phyloP scores from a whole-genome alignment of 805 yeast genomes.

The Nakazawaea molendinolei region DNA sequence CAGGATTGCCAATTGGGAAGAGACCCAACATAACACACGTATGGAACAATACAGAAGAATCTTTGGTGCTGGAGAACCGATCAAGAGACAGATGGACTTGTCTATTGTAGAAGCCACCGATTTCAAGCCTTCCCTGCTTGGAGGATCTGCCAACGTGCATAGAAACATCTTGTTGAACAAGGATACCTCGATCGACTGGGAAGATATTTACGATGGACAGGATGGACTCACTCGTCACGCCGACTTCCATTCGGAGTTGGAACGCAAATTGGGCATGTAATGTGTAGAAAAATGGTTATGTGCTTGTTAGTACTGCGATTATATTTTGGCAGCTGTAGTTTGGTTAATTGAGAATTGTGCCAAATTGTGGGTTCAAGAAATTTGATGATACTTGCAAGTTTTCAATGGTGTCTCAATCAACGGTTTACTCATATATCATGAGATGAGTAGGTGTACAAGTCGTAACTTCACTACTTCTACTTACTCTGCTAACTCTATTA shows the following conservation, averaged over 20 bases:
- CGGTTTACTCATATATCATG: too few species aligned
- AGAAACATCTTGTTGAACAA: conserved; percentile 72
- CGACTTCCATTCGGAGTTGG: conserved; percentile 73
- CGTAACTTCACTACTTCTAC: too few species aligned
- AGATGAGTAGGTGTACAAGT: too few species aligned
- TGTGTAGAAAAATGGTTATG: background rate
- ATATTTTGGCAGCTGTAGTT: too few species aligned
- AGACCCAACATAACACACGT: conserved; percentile 59
- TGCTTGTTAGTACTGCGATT: background rate
- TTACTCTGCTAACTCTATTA: too few species aligned
- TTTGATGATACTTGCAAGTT: too few species aligned
- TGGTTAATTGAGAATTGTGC: too few species aligned
- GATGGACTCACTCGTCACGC: conserved; percentile 26
- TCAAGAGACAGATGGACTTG: conserved; percentile 85
- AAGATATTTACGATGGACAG: conserved; percentile 65
- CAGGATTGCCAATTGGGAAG: conserved; percentile 75
- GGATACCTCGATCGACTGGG: conserved; percentile 85
- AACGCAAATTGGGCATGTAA: conserved; percentile 50
- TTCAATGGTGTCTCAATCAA: too few species aligned
- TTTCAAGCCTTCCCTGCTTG: conserved; percentile 57
- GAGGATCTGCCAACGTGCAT: conserved; percentile 56
- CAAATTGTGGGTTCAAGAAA: too few species aligned
- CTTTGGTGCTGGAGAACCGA: conserved; percentile 92
- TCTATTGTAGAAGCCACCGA: conserved; percentile 64
- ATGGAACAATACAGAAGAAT: conserved; percentile 75